Base-by-base conservation (phyloP, 2,329 filamentous ascomycete species). In the Penicillium sp. region DNA sequence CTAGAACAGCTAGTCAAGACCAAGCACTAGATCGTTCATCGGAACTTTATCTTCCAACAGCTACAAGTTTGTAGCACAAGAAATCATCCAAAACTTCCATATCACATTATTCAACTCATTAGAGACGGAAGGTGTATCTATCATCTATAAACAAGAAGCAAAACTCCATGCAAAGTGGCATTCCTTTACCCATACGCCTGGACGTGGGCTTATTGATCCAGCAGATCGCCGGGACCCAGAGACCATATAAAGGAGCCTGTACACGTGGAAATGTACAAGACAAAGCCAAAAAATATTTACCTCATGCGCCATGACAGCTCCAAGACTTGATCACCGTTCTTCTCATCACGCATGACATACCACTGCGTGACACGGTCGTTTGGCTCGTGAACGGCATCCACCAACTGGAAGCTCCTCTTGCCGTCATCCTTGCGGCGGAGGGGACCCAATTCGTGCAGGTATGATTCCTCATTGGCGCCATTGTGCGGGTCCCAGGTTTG, bases 391-490 rank as follows among this genome's bases (percentile, higher is more conserved):
- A 77, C 73, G 1, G 77, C 76, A 36, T 81, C 79, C 16, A 73
- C 68, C 5, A 86, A 68, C 11, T 67, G 66, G 56, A 80, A 84
- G 50, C 78, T 82, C 69, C 80, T 77, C 73, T 86, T 86, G 49
- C 76, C 67, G 1, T 72, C 69, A 12, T 76, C 70, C 57, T 70
- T 75, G 14, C 62, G 66, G 22, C 75, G 74, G 52, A 85, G 72
- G 0, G 82, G 82, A 1, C 81, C 82, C 33, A 86, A 73, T 51
- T 79, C 80, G 60, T 80, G 82, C 42, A 82, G 76, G 61, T 79
- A 85, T 9, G 72, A 72, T 50, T 75, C 70, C 14, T 69, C 67
- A 31, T 64, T 68, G 11, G 77, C 78, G 16, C 69, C 69, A 19
- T 77, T 78, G 19, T 76, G 69, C 25, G 78, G 73, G 3, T 71